Conservation (phyloP, 2,329 filamentous ascomycete species). For the Endocalyx cinctus region DNA sequence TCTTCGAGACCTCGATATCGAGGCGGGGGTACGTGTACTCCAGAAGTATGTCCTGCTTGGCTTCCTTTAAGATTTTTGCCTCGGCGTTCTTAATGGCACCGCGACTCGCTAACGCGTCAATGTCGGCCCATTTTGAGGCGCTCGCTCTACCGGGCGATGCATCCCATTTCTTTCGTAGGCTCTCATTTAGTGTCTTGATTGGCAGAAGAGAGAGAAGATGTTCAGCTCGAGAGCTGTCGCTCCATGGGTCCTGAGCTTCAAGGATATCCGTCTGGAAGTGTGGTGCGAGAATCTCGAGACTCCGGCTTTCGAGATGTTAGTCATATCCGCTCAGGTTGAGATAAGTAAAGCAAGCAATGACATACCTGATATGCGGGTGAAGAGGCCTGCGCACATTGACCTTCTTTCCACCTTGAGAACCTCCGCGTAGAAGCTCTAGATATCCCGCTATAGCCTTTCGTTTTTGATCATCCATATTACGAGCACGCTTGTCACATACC, state of each 20-base stretch:
- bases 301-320: slow-evolving; percentile 49
- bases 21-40: slow-evolving; percentile 98
- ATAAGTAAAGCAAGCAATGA: slow-evolving; percentile 5
- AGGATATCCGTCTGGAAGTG: slow-evolving; percentile 85
- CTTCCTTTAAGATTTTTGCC: slow-evolving; percentile 68
- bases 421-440: slow-evolving; percentile 83
- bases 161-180: slow-evolving; percentile 86
- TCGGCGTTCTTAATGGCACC: slow-evolving; percentile 71
- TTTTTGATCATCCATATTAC: slow-evolving; percentile 79
- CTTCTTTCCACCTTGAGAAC: slow-evolving; percentile 78
- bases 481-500: slow-evolving; percentile 88
- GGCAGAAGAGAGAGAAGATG: slow-evolving; percentile 81
- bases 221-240: slow-evolving; percentile 62
- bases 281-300: slow-evolving; percentile 75
- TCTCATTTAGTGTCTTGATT: slow-evolving; percentile 70
- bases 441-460: slow-evolving; percentile 83
- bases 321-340: neutral
- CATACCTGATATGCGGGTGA: slow-evolving; percentile 79
- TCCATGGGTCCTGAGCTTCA: slow-evolving; percentile 81
- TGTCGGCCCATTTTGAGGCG: slow-evolving; percentile 86
- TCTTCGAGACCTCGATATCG: slow-evolving; percentile 96
- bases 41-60: slow-evolving; percentile 92
- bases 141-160: slow-evolving; percentile 74
- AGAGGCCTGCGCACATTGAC: slow-evolving; percentile 80
- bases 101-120: slow-evolving; percentile 77